Evolutionary conservation across 1,284 basidiomycete genomes (phyloP).

Genomic region (Ceratobasidium theobromae): DNA sequence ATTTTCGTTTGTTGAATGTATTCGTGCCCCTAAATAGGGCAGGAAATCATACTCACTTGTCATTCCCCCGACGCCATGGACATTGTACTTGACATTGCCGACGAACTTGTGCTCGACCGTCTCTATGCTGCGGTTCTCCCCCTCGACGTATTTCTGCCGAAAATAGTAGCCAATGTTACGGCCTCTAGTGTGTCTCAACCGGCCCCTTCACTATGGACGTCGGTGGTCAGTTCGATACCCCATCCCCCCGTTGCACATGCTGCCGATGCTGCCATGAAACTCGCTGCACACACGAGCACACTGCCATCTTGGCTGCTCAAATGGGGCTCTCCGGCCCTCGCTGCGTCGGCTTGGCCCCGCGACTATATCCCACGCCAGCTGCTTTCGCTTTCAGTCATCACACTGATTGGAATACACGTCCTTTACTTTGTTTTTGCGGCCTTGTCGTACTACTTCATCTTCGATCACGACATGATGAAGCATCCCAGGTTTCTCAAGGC

Average conservation of each 20-base stretch:
- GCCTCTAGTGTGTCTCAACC: conserved; percentile 48
- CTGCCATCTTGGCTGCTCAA: conserved; percentile 31
- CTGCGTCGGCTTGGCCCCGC: conserved; percentile 72
- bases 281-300: conserved; percentile 41
- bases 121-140: conserved; percentile 77
- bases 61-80: conserved; percentile 62
- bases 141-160: conserved; percentile 46
- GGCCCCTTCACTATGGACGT: conserved; percentile 42
- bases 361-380: conserved; percentile 79
- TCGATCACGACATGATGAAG: conserved; percentile 95
- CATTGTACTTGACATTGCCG: conserved; percentile 69
- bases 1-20: background rate
- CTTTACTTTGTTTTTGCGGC: conserved; percentile 88
- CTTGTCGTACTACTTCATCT: conserved; percentile 83
- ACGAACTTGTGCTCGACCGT: conserved; percentile 76
- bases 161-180: conserved; percentile 39
- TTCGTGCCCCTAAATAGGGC: conserved; percentile 3
- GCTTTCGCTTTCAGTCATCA: conserved; percentile 72
- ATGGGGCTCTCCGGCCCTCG: conserved; percentile 39
- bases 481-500: conserved; percentile 88
- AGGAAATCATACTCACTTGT: background rate
- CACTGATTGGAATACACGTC: conserved; percentile 75
- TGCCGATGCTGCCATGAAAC: conserved; percentile 2
- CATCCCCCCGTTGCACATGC: conserved; percentile 46
- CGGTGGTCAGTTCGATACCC: conserved; percentile 57